phyloP scores from a whole-genome alignment of 306 rosid species.

The Alnus glutinosa region DNA sequence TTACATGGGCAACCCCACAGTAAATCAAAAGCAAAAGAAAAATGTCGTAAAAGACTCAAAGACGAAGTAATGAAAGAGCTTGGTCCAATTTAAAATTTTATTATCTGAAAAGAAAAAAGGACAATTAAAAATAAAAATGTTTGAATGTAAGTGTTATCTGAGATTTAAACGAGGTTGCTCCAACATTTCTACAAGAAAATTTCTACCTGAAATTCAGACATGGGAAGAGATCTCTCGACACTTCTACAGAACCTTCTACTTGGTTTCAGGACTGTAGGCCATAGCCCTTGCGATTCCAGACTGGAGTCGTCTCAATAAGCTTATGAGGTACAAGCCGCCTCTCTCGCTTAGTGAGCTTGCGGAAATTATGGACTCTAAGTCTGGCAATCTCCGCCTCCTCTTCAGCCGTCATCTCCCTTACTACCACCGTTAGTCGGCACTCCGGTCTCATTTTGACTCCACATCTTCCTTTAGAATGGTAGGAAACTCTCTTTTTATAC shows the following conservation, averaged over 20 bases:
- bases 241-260: constrained; percentile 7
- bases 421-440: constrained; percentile 77
- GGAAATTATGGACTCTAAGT: constrained; percentile 69
- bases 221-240: not conserved
- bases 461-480: constrained; percentile 48
- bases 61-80: too few relatives aligned
- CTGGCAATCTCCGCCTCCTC: constrained; percentile 90
- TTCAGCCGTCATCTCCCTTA: constrained; percentile 82
- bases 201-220: not conserved
- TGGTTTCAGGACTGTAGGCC: constrained; percentile 26
- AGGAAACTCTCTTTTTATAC: constrained; percentile 48
- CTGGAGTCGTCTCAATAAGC: constrained; percentile 78
- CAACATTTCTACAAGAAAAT: not conserved
- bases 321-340: constrained; percentile 81
- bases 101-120: not conserved
- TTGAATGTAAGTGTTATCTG: not conserved
- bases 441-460: constrained; percentile 62
- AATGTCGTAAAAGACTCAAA: too few relatives aligned
- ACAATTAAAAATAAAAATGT: not conserved
- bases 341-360: constrained; percentile 71
- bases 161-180: not conserved
- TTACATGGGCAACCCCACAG: too few relatives aligned
- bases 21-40: too few relatives aligned
- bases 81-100: not conserved
- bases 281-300: constrained; percentile 76